Percentiles rank a stretch among this genome's conserved stretches.
phyloP scores from a whole-genome alignment of 1,139 yeast genomes.

The Torulaspora globosa region DNA sequence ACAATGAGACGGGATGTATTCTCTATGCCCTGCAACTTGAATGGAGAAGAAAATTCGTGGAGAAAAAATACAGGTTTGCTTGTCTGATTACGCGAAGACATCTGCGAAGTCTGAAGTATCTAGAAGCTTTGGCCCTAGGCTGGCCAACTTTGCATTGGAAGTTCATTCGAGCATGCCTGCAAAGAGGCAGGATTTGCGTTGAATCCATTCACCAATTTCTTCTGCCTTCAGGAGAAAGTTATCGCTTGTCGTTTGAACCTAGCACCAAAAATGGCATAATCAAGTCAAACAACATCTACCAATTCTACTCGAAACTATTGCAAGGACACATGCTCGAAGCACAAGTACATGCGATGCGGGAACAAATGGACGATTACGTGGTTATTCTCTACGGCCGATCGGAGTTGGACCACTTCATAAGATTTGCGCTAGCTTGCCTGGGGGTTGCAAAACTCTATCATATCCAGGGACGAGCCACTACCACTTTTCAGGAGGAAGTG shows the following conservation, averaged over 20 bases:
- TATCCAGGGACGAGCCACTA: slow-evolving; percentile 11
- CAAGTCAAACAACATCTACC: slow-evolving; percentile 35
- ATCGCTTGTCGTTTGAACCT: slow-evolving; percentile 24
- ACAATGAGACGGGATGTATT: neutral
- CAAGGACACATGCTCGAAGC: slow-evolving; percentile 13
- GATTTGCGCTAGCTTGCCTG: slow-evolving; percentile 27
- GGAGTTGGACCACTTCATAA: slow-evolving; percentile 28
- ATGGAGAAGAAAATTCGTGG: slow-evolving; percentile 13
- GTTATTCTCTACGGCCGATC: slow-evolving; percentile 30
- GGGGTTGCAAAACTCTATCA: slow-evolving; percentile 22
- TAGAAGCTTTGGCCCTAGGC: slow-evolving; percentile 81
- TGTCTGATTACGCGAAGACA: slow-evolving; percentile 59
- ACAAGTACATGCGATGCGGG: slow-evolving; percentile 18
- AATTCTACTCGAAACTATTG: slow-evolving; percentile 38
- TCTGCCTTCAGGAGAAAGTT: slow-evolving; percentile 64
- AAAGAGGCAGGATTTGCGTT: slow-evolving; percentile 30
- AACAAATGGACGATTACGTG: slow-evolving; percentile 17
- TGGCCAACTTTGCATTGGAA: slow-evolving; percentile 77
- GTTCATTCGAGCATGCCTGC: slow-evolving; percentile 55
- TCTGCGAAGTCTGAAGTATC: slow-evolving; percentile 67
- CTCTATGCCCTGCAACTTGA: slow-evolving; percentile 8
- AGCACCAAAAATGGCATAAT: slow-evolving; percentile 19
- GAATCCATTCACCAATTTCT: slow-evolving; percentile 46
- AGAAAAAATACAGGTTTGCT: slow-evolving; percentile 44
- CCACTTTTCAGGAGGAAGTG: slow-evolving; percentile 9